A percentile compares a stretch with the other conserved stretches of the same genome.
Evolutionary conservation across 768 basidiomycete species (phyloP).

Genomic region (Lactarius sp.): DNA sequence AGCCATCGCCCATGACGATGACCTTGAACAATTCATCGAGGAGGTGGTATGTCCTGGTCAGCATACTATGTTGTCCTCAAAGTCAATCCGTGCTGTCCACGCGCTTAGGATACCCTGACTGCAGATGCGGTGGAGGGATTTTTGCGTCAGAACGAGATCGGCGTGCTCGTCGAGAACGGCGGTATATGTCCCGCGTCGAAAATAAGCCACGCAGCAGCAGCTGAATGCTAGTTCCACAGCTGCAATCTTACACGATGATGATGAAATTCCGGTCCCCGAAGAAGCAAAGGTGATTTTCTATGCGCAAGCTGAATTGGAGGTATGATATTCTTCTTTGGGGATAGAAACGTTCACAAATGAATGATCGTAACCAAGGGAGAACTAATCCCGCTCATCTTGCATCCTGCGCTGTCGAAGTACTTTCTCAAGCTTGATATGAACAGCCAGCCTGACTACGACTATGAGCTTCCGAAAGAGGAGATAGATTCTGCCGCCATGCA

Average conservation of each 20-base stretch:
- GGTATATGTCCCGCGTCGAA: not conserved
- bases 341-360: not conserved
- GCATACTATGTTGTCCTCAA: not conserved
- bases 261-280: not conserved
- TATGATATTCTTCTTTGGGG: not conserved
- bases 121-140: conserved; percentile 13
- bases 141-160: conserved; percentile 14
- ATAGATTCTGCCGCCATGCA: conserved; percentile 1
- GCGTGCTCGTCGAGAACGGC: conserved; percentile 12
- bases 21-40: conserved; percentile 6
- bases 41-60: conserved; percentile 12
- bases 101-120: conserved; percentile 8
- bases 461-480: conserved; percentile 13
- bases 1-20: conserved; percentile 18
- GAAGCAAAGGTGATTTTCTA: conserved; percentile 13
- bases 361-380: conserved; percentile 5
- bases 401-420: conserved; percentile 15
- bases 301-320: conserved; percentile 11
- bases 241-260: conserved; percentile 9
- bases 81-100: not conserved
- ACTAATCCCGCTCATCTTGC: conserved; percentile 13
- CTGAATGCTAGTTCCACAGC: conserved; percentile 2
- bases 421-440: conserved; percentile 14
- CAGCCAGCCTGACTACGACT: conserved; percentile 13
- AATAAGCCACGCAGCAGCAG: not conserved